Percentiles rank a stretch among this genome's conserved stretches.
Evolutionary conservation across 129 eudicot species (phyloP).

Genomic region (Artemisia argyi): DNA sequence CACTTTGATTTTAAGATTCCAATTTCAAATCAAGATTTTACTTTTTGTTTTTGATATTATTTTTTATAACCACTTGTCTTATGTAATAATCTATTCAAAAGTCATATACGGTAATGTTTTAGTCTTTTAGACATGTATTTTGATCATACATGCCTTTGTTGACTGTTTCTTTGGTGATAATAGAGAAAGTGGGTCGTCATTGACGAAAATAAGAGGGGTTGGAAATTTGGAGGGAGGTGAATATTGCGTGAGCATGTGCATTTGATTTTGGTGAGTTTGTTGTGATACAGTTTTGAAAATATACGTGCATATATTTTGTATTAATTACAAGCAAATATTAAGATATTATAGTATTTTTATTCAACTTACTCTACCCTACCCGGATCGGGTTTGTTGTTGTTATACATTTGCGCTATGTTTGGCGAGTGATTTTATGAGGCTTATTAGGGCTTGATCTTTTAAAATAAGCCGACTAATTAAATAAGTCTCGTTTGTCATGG

Average conservation of each 20-base stretch:
- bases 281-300: too few species aligned
- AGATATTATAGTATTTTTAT: too few species aligned
- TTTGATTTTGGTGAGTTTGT: neutral
- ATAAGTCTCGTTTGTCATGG: too few species aligned
- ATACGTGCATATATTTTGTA: too few species aligned
- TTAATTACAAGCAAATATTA: too few species aligned
- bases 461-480: too few species aligned
- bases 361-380: too few species aligned
- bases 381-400: too few species aligned
- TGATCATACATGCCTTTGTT: neutral
- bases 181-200: slow-evolving; percentile 1
- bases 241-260: neutral
- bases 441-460: too few species aligned
- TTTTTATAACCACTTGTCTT: neutral
- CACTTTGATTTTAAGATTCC: slow-evolving; percentile 24
- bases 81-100: neutral
- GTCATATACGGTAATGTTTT: too few species aligned
- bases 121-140: neutral
- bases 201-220: slow-evolving; percentile 13
- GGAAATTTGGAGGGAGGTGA: slow-evolving; percentile 18
- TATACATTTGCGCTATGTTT: too few species aligned
- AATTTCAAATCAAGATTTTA: slow-evolving; percentile 17
- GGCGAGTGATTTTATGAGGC: too few species aligned
- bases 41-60: slow-evolving; percentile 17
- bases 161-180: neutral